Conservation (phyloP, 2,329 filamentous ascomycete species). For the Fusarium sterilihyphosum region DNA sequence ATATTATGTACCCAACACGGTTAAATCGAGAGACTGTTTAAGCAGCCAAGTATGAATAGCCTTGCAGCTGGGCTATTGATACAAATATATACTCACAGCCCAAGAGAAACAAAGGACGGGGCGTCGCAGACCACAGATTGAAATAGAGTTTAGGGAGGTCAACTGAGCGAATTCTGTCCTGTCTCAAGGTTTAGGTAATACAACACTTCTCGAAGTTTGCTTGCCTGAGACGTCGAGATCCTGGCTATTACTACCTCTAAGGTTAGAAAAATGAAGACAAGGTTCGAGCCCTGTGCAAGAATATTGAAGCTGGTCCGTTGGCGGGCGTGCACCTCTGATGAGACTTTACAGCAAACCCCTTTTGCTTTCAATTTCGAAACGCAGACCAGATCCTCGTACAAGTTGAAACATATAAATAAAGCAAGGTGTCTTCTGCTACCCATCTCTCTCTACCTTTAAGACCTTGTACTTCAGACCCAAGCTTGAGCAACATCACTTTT, state of each 20-base stretch:
- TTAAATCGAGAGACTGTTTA: too few relatives aligned
- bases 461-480: background rate
- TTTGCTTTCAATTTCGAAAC: background rate
- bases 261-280: background rate
- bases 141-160: background rate
- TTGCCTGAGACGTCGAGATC: background rate
- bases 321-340: background rate
- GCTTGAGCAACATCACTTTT: background rate
- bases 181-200: background rate
- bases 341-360: background rate
- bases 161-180: background rate
- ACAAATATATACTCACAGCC: too few relatives aligned
- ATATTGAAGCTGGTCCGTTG: background rate
- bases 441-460: background rate
- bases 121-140: too few relatives aligned
- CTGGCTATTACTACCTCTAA: background rate
- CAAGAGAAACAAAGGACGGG: too few relatives aligned
- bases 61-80: too few relatives aligned
- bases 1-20: background rate
- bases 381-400: fast-evolving
- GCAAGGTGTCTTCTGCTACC: background rate
- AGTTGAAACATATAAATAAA: background rate
- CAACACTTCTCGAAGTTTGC: background rate
- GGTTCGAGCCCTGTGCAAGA: background rate
- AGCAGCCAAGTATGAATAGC: too few relatives aligned